Base-by-base conservation (phyloP, 192 early-diverging fungal genomes). In the Podila clonocystis region DNA sequence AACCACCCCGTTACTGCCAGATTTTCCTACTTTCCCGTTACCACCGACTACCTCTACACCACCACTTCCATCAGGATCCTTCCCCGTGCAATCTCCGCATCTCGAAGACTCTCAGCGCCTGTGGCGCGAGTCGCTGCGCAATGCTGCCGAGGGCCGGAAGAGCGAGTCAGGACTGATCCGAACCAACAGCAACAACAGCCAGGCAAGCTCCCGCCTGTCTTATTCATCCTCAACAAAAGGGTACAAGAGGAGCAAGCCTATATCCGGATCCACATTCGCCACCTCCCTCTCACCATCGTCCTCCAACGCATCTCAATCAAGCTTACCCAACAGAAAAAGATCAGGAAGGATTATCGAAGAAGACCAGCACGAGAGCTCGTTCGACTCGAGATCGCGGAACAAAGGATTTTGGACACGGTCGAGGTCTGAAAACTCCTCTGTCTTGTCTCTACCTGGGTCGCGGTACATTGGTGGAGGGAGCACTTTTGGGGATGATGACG, bases 91-190 rank as follows among this genome's bases (percentile, higher is more conserved):
- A 1, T 49, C 50, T 4, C 30, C 64, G 1, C 48, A 63, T 45
- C n/a, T 36, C 11, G 69, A 79, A 49, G 76, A 79, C 12, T 63
- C 70, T 1, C 65, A 72, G 11, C 38, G 61, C 12, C 34, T 72
- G 9, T 79, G 69, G 76, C 48, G 65, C n/a, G 76, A 79, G 29
- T 72, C 58, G 19, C 52, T 72, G 48, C 64, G 76, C n/a, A 79
- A 79, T 50, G 69, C 76, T 24, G 58, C 38, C 4, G 76, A 79
- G 6, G 41, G 61, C 31, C 69, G 70, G 28, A 72, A 72, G 50
- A 28, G 0, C 24, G 76, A 72, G 33, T 24, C 50, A 11, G 36
- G 38, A 9, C 24, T 17, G 26, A 24, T 22, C 3, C 59, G 76
- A 55, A 58, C 70, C 59, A 58, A 63, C 26, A 72, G 65, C 33